Evolutionary conservation across 2,329 filamentous ascomycete species (phyloP).

Genomic region (Neoarthrinium moseri): DNA sequence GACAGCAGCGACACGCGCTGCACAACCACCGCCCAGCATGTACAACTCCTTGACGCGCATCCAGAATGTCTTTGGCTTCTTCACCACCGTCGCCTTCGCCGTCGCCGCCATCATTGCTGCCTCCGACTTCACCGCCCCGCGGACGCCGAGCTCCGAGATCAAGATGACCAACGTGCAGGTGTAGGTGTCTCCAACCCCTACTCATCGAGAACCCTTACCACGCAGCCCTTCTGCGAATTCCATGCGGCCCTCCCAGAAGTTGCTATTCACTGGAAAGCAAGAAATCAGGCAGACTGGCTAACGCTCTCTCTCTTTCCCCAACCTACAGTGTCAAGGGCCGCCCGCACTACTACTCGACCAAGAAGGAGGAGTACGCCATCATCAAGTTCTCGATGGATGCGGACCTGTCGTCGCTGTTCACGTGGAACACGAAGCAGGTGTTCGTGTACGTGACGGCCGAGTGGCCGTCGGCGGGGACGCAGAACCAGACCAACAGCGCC

Average conservation of each 20-base stretch:
- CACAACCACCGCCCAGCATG: constrained; percentile 55
- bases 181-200: constrained; percentile 57
- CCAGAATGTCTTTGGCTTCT: constrained; percentile 96
- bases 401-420: constrained; percentile 89
- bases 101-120: constrained; percentile 78
- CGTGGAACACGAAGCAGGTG: constrained; percentile 98
- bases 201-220: background rate
- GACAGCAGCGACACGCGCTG: background rate
- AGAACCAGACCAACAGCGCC: constrained; percentile 60
- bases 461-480: constrained; percentile 46
- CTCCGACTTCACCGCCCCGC: constrained; percentile 70
- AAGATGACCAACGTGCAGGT: constrained; percentile 79
- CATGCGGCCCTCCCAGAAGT: too few relatives aligned
- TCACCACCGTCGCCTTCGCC: constrained; percentile 87
- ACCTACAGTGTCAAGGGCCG: constrained; percentile 73
- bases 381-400: constrained; percentile 91
- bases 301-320: background rate
- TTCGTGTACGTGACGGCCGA: constrained; percentile 94
- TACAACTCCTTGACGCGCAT: constrained; percentile 80
- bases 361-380: constrained; percentile 93
- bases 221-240: background rate
- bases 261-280: too few relatives aligned
- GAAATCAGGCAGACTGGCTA: too few relatives aligned
- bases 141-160: constrained; percentile 65
- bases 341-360: constrained; percentile 91